Evolutionary conservation across 805 yeast genomes (phyloP).

Genomic region (Tetrapisispora phaffii): DNA sequence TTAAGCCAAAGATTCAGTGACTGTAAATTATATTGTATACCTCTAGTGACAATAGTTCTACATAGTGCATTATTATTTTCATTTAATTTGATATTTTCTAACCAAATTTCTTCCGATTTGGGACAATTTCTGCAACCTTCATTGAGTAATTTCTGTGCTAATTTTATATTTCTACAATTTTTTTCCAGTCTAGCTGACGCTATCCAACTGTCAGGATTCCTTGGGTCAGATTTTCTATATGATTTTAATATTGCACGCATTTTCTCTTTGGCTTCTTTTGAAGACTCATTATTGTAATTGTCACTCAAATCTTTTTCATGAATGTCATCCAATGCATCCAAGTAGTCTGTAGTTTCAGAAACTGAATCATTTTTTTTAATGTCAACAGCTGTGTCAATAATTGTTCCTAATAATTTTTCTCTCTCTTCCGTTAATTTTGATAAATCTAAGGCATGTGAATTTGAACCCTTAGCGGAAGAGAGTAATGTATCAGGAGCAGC

Average conservation of each 20-base stretch:
- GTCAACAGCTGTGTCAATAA: slow-evolving; percentile 36
- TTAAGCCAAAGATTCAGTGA: slow-evolving; percentile 64
- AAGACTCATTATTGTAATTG: not conserved
- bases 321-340: slow-evolving; percentile 31
- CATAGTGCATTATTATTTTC: slow-evolving; percentile 34
- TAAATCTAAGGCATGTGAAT: slow-evolving; percentile 35
- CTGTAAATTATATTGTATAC: slow-evolving; percentile 44
- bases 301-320: not conserved
- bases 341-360: slow-evolving; percentile 31
- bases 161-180: slow-evolving; percentile 41
- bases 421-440: slow-evolving; percentile 52
- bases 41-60: slow-evolving; percentile 54
- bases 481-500: slow-evolving; percentile 73
- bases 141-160: slow-evolving; percentile 53
- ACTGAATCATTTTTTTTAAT: slow-evolving; percentile 7
- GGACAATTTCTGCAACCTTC: slow-evolving; percentile 71
- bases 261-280: slow-evolving; percentile 28
- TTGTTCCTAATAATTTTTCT: slow-evolving; percentile 46
- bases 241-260: slow-evolving; percentile 55
- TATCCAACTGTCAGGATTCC: slow-evolving; percentile 72
- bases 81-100: slow-evolving; percentile 64
- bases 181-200: slow-evolving; percentile 76
- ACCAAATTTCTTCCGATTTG: slow-evolving; percentile 65
- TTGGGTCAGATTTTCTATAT: slow-evolving; percentile 62
- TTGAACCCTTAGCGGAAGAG: slow-evolving; percentile 46